A percentile compares a stretch with the other conserved stretches of the same genome.
phyloP scores from a whole-genome alignment of 2,329 filamentous ascomycete species.

The Pseudogymnoascus sp. region DNA sequence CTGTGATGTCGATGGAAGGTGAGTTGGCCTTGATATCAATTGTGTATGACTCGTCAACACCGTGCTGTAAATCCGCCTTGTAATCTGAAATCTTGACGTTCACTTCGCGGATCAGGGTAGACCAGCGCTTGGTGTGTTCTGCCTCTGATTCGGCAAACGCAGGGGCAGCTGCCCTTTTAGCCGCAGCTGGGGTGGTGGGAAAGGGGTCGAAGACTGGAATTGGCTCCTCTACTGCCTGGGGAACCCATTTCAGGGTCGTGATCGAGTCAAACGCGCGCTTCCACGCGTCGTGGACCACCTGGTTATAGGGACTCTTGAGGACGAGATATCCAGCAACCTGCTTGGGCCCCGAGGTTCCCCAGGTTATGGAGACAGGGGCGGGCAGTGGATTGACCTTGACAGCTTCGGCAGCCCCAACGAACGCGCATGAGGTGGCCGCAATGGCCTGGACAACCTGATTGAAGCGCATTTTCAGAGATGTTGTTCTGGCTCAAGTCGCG shows the following conservation, averaged over 20 bases:
- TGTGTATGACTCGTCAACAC: conserved; percentile 68
- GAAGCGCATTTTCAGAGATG: conserved; percentile 16
- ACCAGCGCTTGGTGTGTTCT: conserved; percentile 23
- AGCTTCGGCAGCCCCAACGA: conserved; percentile 32
- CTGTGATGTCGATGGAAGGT: conserved; percentile 41
- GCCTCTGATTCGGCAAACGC: neutral
- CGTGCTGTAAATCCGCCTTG: conserved; percentile 42
- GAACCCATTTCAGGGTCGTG: conserved; percentile 43
- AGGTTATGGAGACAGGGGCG: conserved; percentile 43
- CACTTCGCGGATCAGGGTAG: conserved; percentile 32
- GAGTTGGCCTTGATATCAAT: conserved; percentile 46
- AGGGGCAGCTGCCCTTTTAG: conserved; percentile 16
- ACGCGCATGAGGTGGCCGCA: conserved; percentile 19
- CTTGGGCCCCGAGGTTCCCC: conserved; percentile 43
- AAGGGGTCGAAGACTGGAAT: conserved; percentile 43
- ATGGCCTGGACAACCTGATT: conserved; percentile 8
- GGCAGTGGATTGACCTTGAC: conserved; percentile 46
- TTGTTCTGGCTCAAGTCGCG: neutral
- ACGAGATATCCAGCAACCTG: conserved; percentile 31
- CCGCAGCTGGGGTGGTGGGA: conserved; percentile 30
- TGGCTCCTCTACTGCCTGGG: conserved; percentile 43
- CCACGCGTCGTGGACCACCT: conserved; percentile 39
- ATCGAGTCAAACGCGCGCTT: conserved; percentile 41
- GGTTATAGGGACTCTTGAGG: conserved; percentile 31
- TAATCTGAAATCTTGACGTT: conserved; percentile 38